Base-by-base conservation (phyloP, 164 flowering plant species). In the Tetracentron sinense region DNA sequence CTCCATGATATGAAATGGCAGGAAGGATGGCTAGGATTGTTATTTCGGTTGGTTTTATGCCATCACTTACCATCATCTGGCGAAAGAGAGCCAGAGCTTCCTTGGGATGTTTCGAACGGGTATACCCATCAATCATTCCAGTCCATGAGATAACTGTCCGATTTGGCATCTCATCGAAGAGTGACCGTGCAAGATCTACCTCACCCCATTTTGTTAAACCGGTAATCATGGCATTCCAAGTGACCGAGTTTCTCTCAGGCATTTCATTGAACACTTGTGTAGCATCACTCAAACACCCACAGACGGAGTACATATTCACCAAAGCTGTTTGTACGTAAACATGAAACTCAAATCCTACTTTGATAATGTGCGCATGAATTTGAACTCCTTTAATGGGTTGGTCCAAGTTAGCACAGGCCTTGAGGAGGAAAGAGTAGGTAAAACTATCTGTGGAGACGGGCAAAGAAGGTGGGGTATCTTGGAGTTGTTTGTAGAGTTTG, bases 301-400 rank as follows among this genome's bases (percentile, higher is more conserved):
- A 47, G 19, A 47, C 22, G 20, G 21, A 6, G 1, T 47, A 47
- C 50, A 47, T 47, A 47, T 47, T 47, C 21, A 47, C 21, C 50
- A 47, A 47, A 47, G 50, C 50, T 47, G 50, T 47, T n/a, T 47
- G 50, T 20, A 47, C 50, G 19, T 47, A 47, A 6, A 47, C 21
- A 47, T 47, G 50, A 47, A 47, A 47, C 19, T n/a, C 50, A 17
- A 47, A 47, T 17, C 50, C 50, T 20, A 47, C 50, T 17, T 47
- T 47, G 50, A 47, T 17, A 17, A 47, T 47, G 19, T 3, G 19
- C 20, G 50, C 50, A n/a, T 47, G 50, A 3, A 47, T n/a, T 47
- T 47, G 50, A 52, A 22, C 23, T 47, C 50, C 50, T n/a, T 47
- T 47, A 20, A 47, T 47, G 50, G 50, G 21, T 47, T 47, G 50